phyloP scores from a whole-genome alignment of 208 protist genomes.

The Leishmania guyanensis region DNA sequence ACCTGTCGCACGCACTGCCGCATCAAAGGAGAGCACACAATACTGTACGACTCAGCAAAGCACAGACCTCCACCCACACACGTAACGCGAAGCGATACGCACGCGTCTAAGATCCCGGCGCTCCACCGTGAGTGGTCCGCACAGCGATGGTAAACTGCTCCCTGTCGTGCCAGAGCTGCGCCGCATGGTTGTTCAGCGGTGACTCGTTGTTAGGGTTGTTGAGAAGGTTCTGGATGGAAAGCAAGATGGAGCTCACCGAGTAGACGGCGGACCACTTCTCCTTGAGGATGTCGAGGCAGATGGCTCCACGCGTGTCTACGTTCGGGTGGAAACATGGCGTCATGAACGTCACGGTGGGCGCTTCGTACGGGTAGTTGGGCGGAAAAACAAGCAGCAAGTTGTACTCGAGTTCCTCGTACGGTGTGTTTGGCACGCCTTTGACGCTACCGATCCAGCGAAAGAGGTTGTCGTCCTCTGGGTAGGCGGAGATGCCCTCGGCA shows the following conservation, averaged over 20 bases:
- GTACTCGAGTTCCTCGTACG: constrained; percentile 93
- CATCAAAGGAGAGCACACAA: constrained; percentile 1
- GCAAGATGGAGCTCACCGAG: constrained; percentile 92
- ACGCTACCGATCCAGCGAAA: constrained; percentile 94
- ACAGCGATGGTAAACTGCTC: constrained; percentile 71
- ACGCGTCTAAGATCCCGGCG: constrained; percentile 3
- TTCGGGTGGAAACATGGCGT: constrained; percentile 97
- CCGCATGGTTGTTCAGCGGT: constrained; percentile 95
- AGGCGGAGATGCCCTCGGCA: constrained; percentile 92
- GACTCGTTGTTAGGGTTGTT: constrained; percentile 96
- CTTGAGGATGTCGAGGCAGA: constrained; percentile 98
- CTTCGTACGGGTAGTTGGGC: constrained; percentile 94
- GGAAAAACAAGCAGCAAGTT: constrained; percentile 93
- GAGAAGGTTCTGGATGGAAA: constrained; percentile 96
- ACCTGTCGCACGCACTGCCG: background rate
- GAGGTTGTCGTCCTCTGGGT: constrained; percentile 94
- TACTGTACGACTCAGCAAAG: background rate
- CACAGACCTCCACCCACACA: background rate
- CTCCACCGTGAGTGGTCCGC: constrained; percentile 47
- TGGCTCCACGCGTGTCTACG: constrained; percentile 92
- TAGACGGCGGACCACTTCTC: constrained; percentile 97
- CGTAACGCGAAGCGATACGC: background rate
- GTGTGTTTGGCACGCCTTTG: constrained; percentile 76
- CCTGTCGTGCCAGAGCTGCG: constrained; percentile 87
- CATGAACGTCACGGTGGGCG: constrained; percentile 93